Evolutionary conservation across 2,329 filamentous ascomycete genomes (phyloP), one percentile per base, ranked within the genome.

Genomic region (Orbilia oligospora): DNA sequence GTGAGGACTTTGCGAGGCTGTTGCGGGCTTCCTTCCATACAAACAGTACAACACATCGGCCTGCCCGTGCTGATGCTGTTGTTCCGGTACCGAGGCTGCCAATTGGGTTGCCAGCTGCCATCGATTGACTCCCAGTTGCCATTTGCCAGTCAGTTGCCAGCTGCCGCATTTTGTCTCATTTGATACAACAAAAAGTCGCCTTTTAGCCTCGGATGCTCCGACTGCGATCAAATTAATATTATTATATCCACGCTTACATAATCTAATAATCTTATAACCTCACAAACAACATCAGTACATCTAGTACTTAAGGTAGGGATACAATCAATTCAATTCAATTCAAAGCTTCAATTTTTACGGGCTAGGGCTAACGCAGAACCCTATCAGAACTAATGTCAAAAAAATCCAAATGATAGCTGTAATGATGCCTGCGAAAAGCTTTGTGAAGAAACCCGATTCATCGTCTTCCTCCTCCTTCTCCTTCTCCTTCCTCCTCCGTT

Each of bases 141-240:
- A 24, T 51, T n/a, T 51, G 22, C 22, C 48, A 24, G 48, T 24
- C 48, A 51, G 48, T 22, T 24, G 16, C 53, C 22, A 20, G 27
- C 53, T 56, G 55, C 55, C 55, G 55, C 55, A 61, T 44, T 61
- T 6, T n/a, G 10, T 24, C n/a, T 24, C 33, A 16, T 58, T 38
- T 38, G 27, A 36, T 20, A n/a, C 18, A 4, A 1, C 5, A 8
- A 56, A 18, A 56, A 56, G n/a, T 22, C 27, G 30, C 55, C 55
- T 22, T 61, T 61, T 61, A 61, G 55, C 55, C 55, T 61, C 55
- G 55, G 55, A 41, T 61, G 55, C 55, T n/a, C 55, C 55, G 55
- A 61, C 55, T 61, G 55, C 55, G 55, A 61, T 33, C n/a, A 27
- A 30, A n/a, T n/a, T n/a, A n/a, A n/a, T n/a, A n/a, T n/a, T 55